Base-by-base conservation (phyloP, 805 yeast species). In the Teunomyces stri region DNA sequence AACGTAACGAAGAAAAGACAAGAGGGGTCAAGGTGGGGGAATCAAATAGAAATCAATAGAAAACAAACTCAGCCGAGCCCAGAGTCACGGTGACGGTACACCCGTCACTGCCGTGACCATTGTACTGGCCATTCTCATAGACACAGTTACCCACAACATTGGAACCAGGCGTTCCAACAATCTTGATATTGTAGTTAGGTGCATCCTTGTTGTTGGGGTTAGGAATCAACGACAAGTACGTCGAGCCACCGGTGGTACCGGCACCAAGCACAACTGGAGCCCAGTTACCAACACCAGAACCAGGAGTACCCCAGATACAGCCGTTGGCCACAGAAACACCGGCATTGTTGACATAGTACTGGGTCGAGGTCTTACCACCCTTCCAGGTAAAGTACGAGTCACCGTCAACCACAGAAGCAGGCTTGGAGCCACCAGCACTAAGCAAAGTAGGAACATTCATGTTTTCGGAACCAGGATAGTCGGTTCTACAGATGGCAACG, bases 381-480 rank as follows among this genome's bases (percentile, higher is more conserved):
- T 71, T 57, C 89, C 89, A 84, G 44, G 61, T 60, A 69, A 74
- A 84, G 75, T 83, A 84, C 45, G 70, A 58, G 58, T 70, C 77
- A 58, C 79, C 76, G 63, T 82, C 79, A 48, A 84, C 88, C 54
- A 80, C 84, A 35, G 86, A 71, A 45, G 80, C 72, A 33, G 82
- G 78, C 41, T 72, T 67, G 44, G 70, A 62, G 36, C 71, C 71
- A 50, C 84, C 84, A 31, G 79, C 82, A 33, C 67, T 60, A 48
- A 84, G 80, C 53, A 80, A 75, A 50, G 89, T 83, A 62, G 90
- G 90, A 51, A 84, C 74, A 59, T 77, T 83, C 90, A 84, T 84
- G 70, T 84, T 84, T 74, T 84, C 90, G 45, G 89, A 80, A 70
- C 90, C 90, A 59, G 90, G 90, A 71, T 84, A 84, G 67, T 84